Percentiles rank a stretch among this genome's conserved stretches.
These are phyloP conservation scores for Lachancea sp. DNA, from an alignment of 805 yeast genomes.

Conservation along the genomic window DNA sequence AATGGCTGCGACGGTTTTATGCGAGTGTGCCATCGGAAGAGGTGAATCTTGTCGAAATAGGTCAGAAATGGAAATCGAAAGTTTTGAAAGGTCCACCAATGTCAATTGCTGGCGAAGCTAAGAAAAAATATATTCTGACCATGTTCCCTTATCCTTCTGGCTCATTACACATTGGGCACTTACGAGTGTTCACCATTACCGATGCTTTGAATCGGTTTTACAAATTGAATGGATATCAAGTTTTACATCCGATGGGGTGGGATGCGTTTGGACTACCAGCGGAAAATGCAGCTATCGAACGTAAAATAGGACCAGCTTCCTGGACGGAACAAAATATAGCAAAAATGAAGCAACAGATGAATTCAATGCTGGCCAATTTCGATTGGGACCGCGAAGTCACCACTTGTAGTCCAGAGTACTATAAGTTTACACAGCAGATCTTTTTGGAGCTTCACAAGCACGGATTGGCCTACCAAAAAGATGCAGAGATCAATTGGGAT, in stretches of 20 bases:
- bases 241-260: constrained; percentile 98
- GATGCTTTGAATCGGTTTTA: constrained; percentile 78
- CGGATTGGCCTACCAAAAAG: constrained; percentile 78
- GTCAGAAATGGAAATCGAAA: constrained; percentile 26
- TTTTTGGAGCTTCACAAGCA: constrained; percentile 65
- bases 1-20: neutral
- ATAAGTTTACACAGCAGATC: constrained; percentile 86
- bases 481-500: constrained; percentile 95
- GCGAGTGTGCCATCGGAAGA: constrained; percentile 13
- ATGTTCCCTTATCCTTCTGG: constrained; percentile 99
- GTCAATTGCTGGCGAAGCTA: constrained; percentile 3
- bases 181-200: constrained; percentile 85
- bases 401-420: constrained; percentile 82
- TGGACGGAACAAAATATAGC: constrained; percentile 83
- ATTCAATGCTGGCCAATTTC: constrained; percentile 70
- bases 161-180: constrained; percentile 84
- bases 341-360: constrained; percentile 82
- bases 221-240: constrained; percentile 67
- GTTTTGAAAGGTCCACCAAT: constrained; percentile 16
- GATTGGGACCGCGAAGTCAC: constrained; percentile 91
- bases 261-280: constrained; percentile 98
- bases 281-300: constrained; percentile 92
- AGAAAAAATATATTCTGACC: constrained; percentile 51
- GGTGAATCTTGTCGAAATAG: constrained; percentile 12
- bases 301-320: constrained; percentile 64